Conservation (phyloP, 1,284 basidiomycete species). For the Boletus coffeatus region DNA sequence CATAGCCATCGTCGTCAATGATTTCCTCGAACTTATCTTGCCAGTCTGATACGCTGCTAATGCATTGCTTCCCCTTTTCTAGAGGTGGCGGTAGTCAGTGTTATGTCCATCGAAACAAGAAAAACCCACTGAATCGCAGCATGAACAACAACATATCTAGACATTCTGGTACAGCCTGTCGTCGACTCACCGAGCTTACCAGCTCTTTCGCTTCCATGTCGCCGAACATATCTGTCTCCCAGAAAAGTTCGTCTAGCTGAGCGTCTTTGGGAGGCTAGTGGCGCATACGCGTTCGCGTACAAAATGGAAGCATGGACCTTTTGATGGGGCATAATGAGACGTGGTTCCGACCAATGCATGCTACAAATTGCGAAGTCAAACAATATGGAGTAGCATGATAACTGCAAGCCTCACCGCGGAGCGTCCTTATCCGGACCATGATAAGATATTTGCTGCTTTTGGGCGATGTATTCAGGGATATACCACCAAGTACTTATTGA, state of each 20-base stretch:
- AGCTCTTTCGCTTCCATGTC: not conserved
- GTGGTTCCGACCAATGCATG: not conserved
- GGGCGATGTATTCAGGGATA: slow-evolving; percentile 15
- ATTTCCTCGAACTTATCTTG: slow-evolving; percentile 7
- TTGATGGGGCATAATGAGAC: not conserved
- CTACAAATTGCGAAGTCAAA: not conserved
- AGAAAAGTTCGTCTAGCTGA: not conserved
- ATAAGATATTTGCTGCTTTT: not conserved
- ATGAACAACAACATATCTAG: not conserved
- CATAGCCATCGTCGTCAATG: slow-evolving; percentile 5
- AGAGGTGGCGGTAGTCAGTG: not conserved
- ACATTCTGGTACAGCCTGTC: not conserved
- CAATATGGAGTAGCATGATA: not conserved
- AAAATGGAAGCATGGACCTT: not conserved
- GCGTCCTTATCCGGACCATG: not conserved
- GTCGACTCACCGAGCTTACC: not conserved
- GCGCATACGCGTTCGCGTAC: not conserved
- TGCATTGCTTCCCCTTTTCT: slow-evolving; percentile 23
- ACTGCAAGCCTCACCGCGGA: not conserved
- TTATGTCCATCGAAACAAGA: not conserved
- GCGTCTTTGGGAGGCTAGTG: not conserved
- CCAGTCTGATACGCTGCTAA: slow-evolving; percentile 15
- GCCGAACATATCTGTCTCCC: not conserved
- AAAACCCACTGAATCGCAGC: not conserved
- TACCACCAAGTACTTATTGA: slow-evolving; percentile 15